A percentile compares a stretch with the other conserved stretches of the same genome.
These are phyloP conservation scores for Geranium rotundifolium DNA, from an alignment of 345 rosid genomes.

Conservation along the genomic window DNA sequence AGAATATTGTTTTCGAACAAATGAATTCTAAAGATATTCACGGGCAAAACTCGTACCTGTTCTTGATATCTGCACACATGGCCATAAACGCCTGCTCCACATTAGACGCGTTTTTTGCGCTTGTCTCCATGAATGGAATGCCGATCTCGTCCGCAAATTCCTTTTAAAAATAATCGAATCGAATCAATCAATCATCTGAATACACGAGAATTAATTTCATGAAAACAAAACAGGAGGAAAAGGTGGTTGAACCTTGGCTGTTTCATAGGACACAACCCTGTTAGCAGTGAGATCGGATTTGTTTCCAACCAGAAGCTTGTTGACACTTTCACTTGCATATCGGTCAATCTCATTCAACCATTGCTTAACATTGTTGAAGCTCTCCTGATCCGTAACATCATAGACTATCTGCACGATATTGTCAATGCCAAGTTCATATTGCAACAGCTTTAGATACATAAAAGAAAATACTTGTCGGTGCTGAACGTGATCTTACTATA, in stretches of 20 bases:
- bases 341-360: constrained; percentile 73
- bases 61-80: no score
- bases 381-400: constrained; percentile 70
- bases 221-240: neutral
- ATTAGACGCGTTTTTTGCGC: constrained; percentile 57
- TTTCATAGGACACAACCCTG: constrained; percentile 54
- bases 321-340: constrained; percentile 65
- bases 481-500: constrained; percentile 36
- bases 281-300: constrained; percentile 58
- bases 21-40: no score
- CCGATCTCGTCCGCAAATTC: constrained; percentile 73
- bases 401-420: constrained; percentile 43
- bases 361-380: constrained; percentile 71
- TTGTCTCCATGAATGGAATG: constrained; percentile 69
- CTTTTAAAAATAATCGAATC: constrained; percentile 13
- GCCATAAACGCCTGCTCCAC: constrained; percentile 69
- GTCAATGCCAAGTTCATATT: constrained; percentile 5
- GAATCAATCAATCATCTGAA: neutral
- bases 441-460: neutral
- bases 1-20: no score
- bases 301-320: constrained; percentile 65
- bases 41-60: constrained; percentile 18
- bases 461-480: neutral
- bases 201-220: no score
- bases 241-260: constrained; percentile 41